A percentile compares a stretch with the other conserved stretches of the same genome.
Evolutionary conservation across 2,329 filamentous ascomycete species (phyloP).

Genomic region (Nigrospora oryzae): DNA sequence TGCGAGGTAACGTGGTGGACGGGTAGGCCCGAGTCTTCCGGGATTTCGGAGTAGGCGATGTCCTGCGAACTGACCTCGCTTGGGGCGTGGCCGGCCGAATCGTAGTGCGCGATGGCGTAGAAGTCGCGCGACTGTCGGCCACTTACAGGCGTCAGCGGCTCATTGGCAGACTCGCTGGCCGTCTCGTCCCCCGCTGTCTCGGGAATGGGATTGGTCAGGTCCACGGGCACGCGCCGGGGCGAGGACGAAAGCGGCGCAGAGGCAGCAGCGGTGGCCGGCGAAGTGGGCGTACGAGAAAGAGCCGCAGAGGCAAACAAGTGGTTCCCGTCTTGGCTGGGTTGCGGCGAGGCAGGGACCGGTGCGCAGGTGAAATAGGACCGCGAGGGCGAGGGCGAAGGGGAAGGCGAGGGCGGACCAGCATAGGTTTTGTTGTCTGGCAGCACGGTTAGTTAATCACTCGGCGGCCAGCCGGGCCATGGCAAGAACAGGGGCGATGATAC

Average conservation of each 20-base stretch:
- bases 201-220: constrained; percentile 42
- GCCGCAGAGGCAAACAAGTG: too few species aligned
- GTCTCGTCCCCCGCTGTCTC: constrained; percentile 50
- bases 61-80: constrained; percentile 14
- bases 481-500: not conserved
- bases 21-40: not conserved
- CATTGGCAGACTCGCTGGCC: constrained; percentile 49
- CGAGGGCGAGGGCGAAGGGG: constrained; percentile 4
- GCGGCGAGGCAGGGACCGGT: not conserved
- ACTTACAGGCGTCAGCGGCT: constrained; percentile 55
- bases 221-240: constrained; percentile 38
- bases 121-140: constrained; percentile 49
- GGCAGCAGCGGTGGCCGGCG: not conserved
- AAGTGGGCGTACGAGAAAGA: not conserved
- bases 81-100: constrained; percentile 14
- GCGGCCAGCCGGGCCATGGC: not conserved
- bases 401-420: not conserved
- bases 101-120: constrained; percentile 30
- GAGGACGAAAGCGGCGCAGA: constrained; percentile 20
- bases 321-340: not conserved
- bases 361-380: constrained; percentile 4
- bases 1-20: not conserved
- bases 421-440: not conserved
- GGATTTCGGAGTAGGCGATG: constrained; percentile 1
- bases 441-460: constrained; percentile 1